Percentiles rank a stretch among this genome's conserved stretches.
These are phyloP conservation scores for Xylariaceae sp. DNA, from an alignment of 2,329 filamentous ascomycete species.

Conservation along the genomic window DNA sequence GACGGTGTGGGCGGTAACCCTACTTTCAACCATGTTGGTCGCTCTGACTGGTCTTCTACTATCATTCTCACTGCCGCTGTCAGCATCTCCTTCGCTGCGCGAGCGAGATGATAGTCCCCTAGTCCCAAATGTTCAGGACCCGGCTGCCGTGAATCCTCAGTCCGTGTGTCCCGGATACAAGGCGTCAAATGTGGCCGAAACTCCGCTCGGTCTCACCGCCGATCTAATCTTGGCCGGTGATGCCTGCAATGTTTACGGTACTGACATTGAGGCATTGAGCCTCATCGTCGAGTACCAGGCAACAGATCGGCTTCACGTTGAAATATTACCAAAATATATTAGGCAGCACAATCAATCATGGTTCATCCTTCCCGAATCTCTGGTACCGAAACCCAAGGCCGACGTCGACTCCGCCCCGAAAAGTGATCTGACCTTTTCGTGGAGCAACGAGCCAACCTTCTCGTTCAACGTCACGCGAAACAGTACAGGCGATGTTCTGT, in stretches of 20 bases:
- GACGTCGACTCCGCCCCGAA: constrained; percentile 44
- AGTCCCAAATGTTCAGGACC: constrained; percentile 62
- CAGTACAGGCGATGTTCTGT: constrained; percentile 60
- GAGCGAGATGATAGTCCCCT: constrained; percentile 44
- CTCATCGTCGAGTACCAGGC: constrained; percentile 66
- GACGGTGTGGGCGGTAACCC: constrained; percentile 1
- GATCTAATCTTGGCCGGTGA: constrained; percentile 64
- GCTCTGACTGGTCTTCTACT: constrained; percentile 10
- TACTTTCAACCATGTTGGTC: constrained; percentile 16
- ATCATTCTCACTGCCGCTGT: not conserved
- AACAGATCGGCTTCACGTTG: constrained; percentile 62
- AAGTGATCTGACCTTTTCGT: constrained; percentile 52
- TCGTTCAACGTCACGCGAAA: constrained; percentile 61
- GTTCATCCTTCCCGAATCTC: constrained; percentile 61
- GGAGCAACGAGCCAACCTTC: constrained; percentile 57
- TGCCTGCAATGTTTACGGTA: constrained; percentile 74
- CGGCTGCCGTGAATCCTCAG: constrained; percentile 59
- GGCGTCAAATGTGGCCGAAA: constrained; percentile 56
- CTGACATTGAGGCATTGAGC: constrained; percentile 62
- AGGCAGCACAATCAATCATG: constrained; percentile 59
- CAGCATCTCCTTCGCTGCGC: constrained; percentile 16
- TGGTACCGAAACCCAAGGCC: constrained; percentile 54
- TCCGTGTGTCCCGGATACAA: constrained; percentile 64
- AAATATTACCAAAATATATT: constrained; percentile 64
- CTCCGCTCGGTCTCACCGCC: constrained; percentile 58